These are phyloP conservation scores for Microdochium nivale DNA, from an alignment of 2,329 filamentous ascomycete genomes.

Conservation along the genomic window DNA sequence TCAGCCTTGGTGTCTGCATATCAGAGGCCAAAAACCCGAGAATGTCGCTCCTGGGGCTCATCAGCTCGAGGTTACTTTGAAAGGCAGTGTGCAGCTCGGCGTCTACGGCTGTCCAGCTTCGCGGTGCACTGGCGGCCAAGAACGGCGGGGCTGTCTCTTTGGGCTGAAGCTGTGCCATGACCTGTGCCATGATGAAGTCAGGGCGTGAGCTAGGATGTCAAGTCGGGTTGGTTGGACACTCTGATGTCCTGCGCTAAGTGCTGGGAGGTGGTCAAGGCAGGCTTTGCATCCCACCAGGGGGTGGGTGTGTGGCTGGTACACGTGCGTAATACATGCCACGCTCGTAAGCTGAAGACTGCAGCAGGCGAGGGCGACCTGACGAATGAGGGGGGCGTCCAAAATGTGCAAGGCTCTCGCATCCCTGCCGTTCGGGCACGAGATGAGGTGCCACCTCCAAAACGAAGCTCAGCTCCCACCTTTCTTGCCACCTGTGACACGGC, in stretches of 20 bases:
- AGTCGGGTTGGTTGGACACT: too few relatives aligned
- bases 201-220: too few relatives aligned
- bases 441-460: background rate
- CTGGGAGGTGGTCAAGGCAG: too few relatives aligned
- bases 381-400: background rate
- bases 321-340: too few relatives aligned
- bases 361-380: too few relatives aligned
- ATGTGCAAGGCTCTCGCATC: background rate
- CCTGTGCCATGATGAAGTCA: too few relatives aligned
- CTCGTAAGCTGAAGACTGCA: too few relatives aligned
- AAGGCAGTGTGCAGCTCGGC: background rate
- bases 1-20: slow-evolving; percentile 7
- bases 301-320: too few relatives aligned
- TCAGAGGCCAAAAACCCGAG: slow-evolving; percentile 4
- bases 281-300: too few relatives aligned
- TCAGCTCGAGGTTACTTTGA: background rate
- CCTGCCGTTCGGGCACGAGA: background rate
- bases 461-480: too few relatives aligned
- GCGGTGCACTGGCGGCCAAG: background rate
- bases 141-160: background rate
- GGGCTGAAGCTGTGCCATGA: background rate
- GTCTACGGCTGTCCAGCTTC: background rate
- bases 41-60: background rate
- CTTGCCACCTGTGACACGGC: too few relatives aligned
- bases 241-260: too few relatives aligned